phyloP scores from a whole-genome alignment of 306 rosid species.

The Vachellia pachyceras region DNA sequence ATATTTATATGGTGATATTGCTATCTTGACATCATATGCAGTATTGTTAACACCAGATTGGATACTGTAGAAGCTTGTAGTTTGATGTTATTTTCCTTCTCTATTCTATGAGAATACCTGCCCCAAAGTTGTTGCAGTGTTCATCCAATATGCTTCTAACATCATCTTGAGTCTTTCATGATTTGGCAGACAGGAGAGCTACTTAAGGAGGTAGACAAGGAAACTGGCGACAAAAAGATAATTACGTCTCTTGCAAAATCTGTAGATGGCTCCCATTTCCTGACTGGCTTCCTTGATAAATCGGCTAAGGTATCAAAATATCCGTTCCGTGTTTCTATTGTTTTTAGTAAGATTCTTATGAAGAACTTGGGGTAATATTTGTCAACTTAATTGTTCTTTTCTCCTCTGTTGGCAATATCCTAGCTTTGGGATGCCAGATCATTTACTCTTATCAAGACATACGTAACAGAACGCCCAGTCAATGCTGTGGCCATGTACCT shows the following conservation, averaged over 20 bases:
- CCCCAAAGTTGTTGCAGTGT: background rate
- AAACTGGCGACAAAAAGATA: constrained; percentile 72
- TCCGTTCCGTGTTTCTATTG: background rate
- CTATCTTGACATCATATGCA: background rate
- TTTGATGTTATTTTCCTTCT: background rate
- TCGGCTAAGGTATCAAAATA: constrained; percentile 70
- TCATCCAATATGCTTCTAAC: background rate
- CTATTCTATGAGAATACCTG: background rate
- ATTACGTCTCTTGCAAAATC: constrained; percentile 76
- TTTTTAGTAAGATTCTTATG: background rate
- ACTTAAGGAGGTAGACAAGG: constrained; percentile 77
- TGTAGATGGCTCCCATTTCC: constrained; percentile 77
- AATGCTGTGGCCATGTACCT: constrained; percentile 94
- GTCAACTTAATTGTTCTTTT: background rate
- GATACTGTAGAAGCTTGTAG: background rate
- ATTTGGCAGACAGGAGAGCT: constrained; percentile 77
- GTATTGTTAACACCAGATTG: background rate
- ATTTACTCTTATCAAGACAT: constrained; percentile 85
- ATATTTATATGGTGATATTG: background rate
- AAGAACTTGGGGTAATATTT: background rate
- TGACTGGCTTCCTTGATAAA: constrained; percentile 86
- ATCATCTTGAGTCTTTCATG: background rate
- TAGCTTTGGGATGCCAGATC: constrained; percentile 92
- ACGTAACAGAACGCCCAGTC: constrained; percentile 85
- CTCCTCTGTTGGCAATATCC: constrained; percentile 8